Conservation (phyloP, 257 asterid genomes). For the Solanum lycopersicoides region DNA sequence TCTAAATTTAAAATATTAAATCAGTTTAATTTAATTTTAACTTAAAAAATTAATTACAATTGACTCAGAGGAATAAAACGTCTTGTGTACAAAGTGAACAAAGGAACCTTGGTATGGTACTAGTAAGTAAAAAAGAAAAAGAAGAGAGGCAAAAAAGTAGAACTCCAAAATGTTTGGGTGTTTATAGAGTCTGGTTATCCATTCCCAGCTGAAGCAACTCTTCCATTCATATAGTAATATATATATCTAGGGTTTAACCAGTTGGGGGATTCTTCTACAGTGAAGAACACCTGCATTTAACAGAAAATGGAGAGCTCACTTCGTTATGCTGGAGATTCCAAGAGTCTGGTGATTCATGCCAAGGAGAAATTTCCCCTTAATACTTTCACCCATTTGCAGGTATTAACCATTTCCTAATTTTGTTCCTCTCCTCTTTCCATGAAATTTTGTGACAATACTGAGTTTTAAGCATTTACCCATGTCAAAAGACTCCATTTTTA, state of each 20-base stretch:
- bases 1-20: neutral
- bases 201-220: neutral
- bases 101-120: neutral
- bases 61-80: neutral
- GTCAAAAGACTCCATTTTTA: neutral
- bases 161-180: neutral
- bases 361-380: slow-evolving; percentile 62
- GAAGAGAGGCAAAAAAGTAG: neutral
- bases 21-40: neutral
- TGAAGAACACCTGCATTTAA: neutral
- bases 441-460: neutral
- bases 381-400: slow-evolving; percentile 52
- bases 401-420: neutral
- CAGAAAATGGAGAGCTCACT: slow-evolving; percentile 76
- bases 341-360: slow-evolving; percentile 66
- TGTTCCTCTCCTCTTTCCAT: neutral
- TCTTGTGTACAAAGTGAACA: neutral
- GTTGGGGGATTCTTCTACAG: neutral
- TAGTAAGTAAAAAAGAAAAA: neutral
- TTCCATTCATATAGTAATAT: neutral
- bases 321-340: slow-evolving; percentile 62
- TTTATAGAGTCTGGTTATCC: neutral
- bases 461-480: neutral
- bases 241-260: neutral
- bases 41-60: neutral